Evolutionary conservation across 2,329 filamentous ascomycete genomes (phyloP), one percentile per base, ranked within the genome.

Genomic region (Fusarium dlaminii): DNA sequence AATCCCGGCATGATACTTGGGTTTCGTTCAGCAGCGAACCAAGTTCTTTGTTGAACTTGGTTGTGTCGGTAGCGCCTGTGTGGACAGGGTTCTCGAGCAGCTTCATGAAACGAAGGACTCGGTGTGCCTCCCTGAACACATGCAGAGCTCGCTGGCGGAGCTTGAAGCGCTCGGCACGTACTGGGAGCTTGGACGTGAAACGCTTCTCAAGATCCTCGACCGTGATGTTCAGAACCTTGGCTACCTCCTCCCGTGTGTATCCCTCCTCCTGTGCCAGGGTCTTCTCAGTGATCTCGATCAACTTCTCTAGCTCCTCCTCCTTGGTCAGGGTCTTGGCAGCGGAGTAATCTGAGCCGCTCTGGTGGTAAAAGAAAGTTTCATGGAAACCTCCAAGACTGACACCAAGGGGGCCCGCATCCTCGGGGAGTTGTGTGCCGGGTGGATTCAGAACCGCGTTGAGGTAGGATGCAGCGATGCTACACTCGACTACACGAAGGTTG

Each of bases 401-500:
- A 14, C 93, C 94, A 14, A 98, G 87, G 0, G 96, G 96, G 8
- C 93, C 93, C 9, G 91, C 91, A 81, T 99, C 96, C 63, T 88
- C 84, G 24, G 94, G 91, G 2, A 98, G 90, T 36, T 85, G 82
- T 2, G 89, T 90, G 40, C 86, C 86, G 1, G 86, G 80, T 17
- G 89, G 87, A 81, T 88, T 89, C 66, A 91, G 83, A 32, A 86
- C 84, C 32, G 90, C 88, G 75, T 91, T 87, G 68, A 92, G 86
- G 79, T 89, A 90, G 30, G 88, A 89, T 7, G 96, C 95, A 7
- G 96, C 96, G 37, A 99, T 88, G 61, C 93, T 96, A 85, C 94
- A 97, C 84, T 99, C 96, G 42, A 98, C 96, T 3, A 99, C 96
- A 34, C 96, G 93, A 30, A 99, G 89, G 82, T 99, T 99, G 87